Conservation (phyloP, 2,329 filamentous ascomycete species). For the Biscogniauxia sp. region DNA sequence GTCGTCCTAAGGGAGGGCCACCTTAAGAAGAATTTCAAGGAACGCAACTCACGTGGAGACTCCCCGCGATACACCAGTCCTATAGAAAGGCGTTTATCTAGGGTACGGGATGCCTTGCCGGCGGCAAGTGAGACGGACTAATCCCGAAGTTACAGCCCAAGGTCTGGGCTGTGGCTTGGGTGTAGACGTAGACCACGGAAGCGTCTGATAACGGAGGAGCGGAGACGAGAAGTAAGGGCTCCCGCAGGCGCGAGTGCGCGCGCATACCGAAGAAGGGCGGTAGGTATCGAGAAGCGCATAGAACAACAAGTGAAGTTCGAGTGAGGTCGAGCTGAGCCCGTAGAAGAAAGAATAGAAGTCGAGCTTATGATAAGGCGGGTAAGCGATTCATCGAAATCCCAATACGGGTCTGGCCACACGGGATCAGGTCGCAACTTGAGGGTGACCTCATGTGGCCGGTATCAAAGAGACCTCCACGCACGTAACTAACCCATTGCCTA, state of each 20-base stretch:
- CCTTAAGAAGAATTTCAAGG: background rate
- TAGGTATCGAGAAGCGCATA: background rate
- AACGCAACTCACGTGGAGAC: background rate
- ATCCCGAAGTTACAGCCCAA: background rate
- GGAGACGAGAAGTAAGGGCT: background rate
- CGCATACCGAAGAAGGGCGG: background rate
- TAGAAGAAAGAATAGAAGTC: background rate
- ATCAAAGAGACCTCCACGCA: background rate
- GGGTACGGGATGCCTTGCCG: conserved; percentile 1
- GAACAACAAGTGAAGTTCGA: background rate
- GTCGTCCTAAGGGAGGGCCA: background rate
- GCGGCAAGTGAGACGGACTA: conserved; percentile 15
- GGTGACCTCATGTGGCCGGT: background rate
- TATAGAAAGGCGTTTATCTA: background rate
- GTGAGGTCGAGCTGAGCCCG: background rate
- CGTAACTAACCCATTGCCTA: background rate
- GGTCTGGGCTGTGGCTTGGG: background rate
- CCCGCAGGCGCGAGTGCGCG: background rate
- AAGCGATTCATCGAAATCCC: background rate
- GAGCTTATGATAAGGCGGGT: background rate
- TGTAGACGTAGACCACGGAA: background rate
- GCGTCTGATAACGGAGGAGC: background rate
- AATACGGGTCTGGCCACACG: background rate
- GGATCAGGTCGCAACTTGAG: background rate
- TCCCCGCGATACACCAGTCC: background rate